Conservation (phyloP, 495 filamentous ascomycete species). For the Aspergillus kassunensis region DNA sequence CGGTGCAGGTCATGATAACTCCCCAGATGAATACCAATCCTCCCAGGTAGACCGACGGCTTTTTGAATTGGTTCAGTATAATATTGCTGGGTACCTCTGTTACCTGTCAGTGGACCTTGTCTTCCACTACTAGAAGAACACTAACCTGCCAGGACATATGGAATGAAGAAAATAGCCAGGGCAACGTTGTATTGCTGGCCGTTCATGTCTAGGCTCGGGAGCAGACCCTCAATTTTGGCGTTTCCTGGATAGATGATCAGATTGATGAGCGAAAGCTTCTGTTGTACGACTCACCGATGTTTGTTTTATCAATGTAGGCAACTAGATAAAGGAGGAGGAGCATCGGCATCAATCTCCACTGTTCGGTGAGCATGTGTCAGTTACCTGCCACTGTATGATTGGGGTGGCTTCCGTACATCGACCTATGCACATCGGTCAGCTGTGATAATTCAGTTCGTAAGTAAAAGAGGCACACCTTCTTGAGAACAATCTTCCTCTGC, state of each 20-base stretch:
- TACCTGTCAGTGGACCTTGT: not conserved
- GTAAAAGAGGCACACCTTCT: no score
- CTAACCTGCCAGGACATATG: not conserved
- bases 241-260: no score
- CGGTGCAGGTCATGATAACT: slow-evolving; percentile 25
- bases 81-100: slow-evolving; percentile 28
- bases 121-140: not conserved
- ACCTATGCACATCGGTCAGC: no score
- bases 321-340: slow-evolving; percentile 1
- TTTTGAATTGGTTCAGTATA: slow-evolving; percentile 16
- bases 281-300: slow-evolving; percentile 14
- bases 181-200: slow-evolving; percentile 30
- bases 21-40: slow-evolving; percentile 34
- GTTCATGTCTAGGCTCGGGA: slow-evolving; percentile 9
- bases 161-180: slow-evolving; percentile 32
- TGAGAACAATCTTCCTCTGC: no score
- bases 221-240: slow-evolving; percentile 22
- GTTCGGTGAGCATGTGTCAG: no score
- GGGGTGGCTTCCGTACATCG: no score
- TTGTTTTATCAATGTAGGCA: slow-evolving; percentile 9
- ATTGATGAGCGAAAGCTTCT: no score
- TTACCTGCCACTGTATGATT: no score
- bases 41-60: slow-evolving; percentile 18
- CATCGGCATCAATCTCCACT: no score
- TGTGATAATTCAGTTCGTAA: no score